These are phyloP conservation scores for Globisporangium viniferum DNA, from an alignment of 352 stramenopile genomes.

Conservation along the genomic window DNA sequence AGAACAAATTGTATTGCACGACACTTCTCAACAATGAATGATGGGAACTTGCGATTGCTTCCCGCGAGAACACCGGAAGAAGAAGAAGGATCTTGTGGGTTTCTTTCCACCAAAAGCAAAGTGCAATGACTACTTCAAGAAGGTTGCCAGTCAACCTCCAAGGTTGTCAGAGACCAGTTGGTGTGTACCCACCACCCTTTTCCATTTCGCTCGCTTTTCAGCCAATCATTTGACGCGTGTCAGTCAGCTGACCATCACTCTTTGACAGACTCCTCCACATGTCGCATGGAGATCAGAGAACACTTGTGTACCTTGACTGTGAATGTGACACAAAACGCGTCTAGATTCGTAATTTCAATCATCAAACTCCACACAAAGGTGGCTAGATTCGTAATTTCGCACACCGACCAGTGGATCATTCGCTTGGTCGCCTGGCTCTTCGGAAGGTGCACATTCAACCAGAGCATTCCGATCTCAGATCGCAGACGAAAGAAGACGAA, in stretches of 20 bases:
- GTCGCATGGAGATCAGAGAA: neutral
- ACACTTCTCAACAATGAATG: neutral
- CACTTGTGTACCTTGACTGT: neutral
- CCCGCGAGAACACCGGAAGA: neutral
- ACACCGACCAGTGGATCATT: neutral
- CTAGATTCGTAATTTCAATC: neutral
- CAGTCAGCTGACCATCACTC: slow-evolving; percentile 10
- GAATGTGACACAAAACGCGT: neutral
- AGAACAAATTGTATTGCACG: neutral
- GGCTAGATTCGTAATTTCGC: neutral
- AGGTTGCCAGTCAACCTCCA: too few species aligned
- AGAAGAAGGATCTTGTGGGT: neutral
- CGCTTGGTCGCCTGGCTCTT: neutral
- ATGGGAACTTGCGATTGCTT: neutral
- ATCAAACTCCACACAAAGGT: neutral
- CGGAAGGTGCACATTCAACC: neutral
- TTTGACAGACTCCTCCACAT: neutral
- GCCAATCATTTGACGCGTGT: neutral
- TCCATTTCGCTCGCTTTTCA: neutral
- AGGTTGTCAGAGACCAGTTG: too few species aligned
- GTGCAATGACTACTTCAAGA: too few species aligned
- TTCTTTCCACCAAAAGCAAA: neutral
- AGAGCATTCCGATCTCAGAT: neutral
- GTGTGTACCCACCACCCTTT: too few species aligned
- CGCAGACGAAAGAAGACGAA: neutral